These are phyloP conservation scores for Eimeria falciformis DNA, from an alignment of 169 alveolate genomes.

Conservation along the genomic window DNA sequence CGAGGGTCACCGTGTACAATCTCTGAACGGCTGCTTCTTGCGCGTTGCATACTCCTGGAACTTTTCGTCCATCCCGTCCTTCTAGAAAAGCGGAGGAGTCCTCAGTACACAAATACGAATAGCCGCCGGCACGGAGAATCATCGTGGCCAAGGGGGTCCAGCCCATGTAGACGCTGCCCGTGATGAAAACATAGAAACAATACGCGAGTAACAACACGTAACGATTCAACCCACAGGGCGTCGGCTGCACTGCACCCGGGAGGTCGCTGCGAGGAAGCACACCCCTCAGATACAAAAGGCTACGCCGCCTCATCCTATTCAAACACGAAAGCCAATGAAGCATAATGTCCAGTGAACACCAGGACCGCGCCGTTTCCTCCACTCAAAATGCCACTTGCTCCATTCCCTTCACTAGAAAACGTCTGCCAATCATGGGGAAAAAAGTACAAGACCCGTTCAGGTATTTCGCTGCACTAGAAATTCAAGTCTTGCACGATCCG, in stretches of 20 bases:
- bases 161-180: conserved; percentile 70
- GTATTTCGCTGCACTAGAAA: no score
- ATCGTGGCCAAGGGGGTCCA: conserved; percentile 73
- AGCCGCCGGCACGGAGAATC: conserved; percentile 64
- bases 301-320: no score
- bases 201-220: conserved; percentile 67
- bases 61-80: conserved; percentile 11
- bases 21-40: conserved; percentile 84
- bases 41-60: conserved; percentile 78
- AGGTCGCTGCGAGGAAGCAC: conserved; percentile 69
- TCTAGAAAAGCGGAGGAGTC: conserved; percentile 27
- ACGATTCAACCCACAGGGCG: conserved; percentile 74
- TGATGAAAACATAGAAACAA: conserved; percentile 31
- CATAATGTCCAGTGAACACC: no score
- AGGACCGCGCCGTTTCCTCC: no score
- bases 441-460: no score
- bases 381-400: no score
- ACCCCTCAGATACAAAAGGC: no score
- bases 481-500: no score
- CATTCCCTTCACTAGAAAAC: no score
- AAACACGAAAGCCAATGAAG: no score
- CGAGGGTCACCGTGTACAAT: conserved; percentile 79
- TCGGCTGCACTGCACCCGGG: conserved; percentile 73
- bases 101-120: neutral
- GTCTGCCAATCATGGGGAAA: no score